Evolutionary conservation across 371 early-diverging fungal genomes (phyloP).

Genomic region (Actinomortierella ambigua): DNA sequence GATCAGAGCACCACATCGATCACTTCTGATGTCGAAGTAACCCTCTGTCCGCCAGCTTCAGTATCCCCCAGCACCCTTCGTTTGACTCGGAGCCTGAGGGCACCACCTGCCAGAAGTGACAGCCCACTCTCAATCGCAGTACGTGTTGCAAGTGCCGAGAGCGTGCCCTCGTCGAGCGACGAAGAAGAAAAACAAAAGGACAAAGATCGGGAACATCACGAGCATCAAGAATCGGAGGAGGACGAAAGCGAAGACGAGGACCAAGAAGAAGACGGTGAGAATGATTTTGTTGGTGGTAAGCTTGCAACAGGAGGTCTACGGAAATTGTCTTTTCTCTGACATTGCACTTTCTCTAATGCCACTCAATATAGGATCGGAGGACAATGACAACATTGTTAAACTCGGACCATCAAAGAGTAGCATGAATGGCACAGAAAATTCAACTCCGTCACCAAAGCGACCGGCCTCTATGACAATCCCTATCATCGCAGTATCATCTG

Average conservation of each 20-base stretch:
- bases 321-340: too few species aligned
- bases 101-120: background rate
- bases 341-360: too few species aligned
- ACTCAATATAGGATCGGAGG: conserved; percentile 1
- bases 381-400: background rate
- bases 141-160: background rate
- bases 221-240: background rate
- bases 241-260: conserved; percentile 7
- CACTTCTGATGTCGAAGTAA: too few species aligned
- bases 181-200: background rate
- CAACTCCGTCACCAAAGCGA: background rate
- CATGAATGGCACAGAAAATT: background rate
- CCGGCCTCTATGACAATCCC: conserved; percentile 4
- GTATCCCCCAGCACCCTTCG: background rate
- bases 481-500: conserved; percentile 18
- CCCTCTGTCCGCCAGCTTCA: background rate
- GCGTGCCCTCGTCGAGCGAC: background rate
- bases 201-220: background rate
- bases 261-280: conserved; percentile 1
- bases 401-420: too few species aligned
- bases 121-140: conserved; percentile 1
- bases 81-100: background rate
- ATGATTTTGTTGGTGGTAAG: background rate
- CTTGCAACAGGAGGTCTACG: conserved; percentile 11
- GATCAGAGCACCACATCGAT: too few species aligned